Evolutionary conservation across 768 basidiomycete genomes (phyloP), one percentile per base, ranked within the genome.

Genomic region (Cystoderma amianthinum): DNA sequence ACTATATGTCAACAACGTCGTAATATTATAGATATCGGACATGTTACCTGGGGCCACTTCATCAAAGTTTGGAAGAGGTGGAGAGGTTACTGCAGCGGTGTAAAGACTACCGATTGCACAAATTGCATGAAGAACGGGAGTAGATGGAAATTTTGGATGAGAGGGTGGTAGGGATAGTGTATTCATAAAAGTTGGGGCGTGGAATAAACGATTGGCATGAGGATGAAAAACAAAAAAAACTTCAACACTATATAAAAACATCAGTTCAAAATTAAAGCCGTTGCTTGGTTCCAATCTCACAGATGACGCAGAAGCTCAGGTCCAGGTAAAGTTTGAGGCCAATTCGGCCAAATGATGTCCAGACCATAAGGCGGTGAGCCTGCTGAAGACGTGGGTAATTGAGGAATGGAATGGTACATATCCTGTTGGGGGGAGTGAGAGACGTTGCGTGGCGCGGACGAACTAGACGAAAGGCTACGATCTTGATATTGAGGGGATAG

Each of bases 221-320:
- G 86, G 87, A 36, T 86, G 82, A 51, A 78, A 83, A 9, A 71
- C 66, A 58, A 92, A 92, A 61, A 91, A 94, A 2, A 78, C 77
- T 23, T 89, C 84, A 39, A 88, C 75, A 34, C 83, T 85, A 34
- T 36, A 19, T 42, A 41, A 17, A 16, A 18, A 38, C 37, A 36
- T 43, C 20, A 35, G 38, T 30, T 15, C 18, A 36, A 36, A 17
- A 36, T 36, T 7, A 36, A 9, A 16, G 16, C 16, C 16, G 4
- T 21, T 18, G 59, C 78, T 51, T 48, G n/a, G n/a, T n/a, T n/a
- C n/a, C n/a, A n/a, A n/a, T n/a, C n/a, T n/a, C n/a, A 83, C 82
- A 88, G 58, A 53, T 86, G 83, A 32, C 73, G 71, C 9, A 87
- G 60, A 24, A 85, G 59, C 20, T 76, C 72, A 5, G 76, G 74